Conservation (phyloP, 768 basidiomycete species). For the Boletus bicolor region DNA sequence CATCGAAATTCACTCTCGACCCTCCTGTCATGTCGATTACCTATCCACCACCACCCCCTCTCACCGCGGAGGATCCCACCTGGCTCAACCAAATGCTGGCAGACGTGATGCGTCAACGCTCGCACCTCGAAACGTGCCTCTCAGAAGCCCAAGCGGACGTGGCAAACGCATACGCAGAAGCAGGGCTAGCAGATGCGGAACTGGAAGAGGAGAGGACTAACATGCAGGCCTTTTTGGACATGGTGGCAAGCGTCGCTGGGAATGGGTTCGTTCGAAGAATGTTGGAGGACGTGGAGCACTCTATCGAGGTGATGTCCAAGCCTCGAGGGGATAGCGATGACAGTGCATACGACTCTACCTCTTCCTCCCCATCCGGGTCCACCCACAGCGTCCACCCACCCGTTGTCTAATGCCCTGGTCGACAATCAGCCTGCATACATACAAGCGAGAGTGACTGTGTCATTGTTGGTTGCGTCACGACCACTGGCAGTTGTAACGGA, state of each 20-base stretch:
- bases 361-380: conserved; percentile 4
- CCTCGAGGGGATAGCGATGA: not conserved
- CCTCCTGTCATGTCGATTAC: conserved; percentile 28
- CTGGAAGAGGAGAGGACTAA: conserved; percentile 19
- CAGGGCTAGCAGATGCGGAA: conserved; percentile 27
- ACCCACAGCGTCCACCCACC: not conserved
- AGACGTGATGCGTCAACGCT: conserved; percentile 27
- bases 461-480: no score
- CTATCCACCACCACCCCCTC: conserved; percentile 28
- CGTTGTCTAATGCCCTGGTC: not conserved
- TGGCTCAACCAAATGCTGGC: conserved; percentile 28
- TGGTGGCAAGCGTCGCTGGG: conserved; percentile 25
- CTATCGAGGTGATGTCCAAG: conserved; percentile 15
- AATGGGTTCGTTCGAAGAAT: conserved; percentile 27
- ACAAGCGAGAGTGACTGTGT: no score
- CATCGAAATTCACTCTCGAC: conserved; percentile 9
- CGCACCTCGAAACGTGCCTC: conserved; percentile 17
- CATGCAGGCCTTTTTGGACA: conserved; percentile 27
- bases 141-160: conserved; percentile 16
- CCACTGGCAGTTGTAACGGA: no score
- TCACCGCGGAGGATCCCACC: conserved; percentile 23
- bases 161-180: conserved; percentile 24
- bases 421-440: no score
- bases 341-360: not conserved
- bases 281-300: conserved; percentile 17